Base-by-base conservation (phyloP, 306 rosid species). In the Sicyos edulis region DNA sequence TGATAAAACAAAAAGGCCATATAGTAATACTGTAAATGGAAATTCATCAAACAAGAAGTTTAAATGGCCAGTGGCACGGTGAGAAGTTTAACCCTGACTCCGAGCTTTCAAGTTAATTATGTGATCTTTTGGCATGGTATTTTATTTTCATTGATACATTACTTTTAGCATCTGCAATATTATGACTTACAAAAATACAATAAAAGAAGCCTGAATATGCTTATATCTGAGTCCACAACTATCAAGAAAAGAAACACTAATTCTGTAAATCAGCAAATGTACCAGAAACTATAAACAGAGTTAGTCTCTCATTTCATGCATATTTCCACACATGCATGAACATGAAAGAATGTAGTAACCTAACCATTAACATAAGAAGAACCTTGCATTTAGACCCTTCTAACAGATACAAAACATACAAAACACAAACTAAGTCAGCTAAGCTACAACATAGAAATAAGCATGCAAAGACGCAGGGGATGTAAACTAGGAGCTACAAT, bases 391-490 rank as follows among this genome's bases (percentile, higher is more conserved):
- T 65, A 42, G 32, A 42, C 4, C 71, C 44, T 40, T 42, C 17
- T 40, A 64, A 64, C 40, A 17, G 52, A n/a, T 64, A 64, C 51
- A 17, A 26, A 1, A 26, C 29, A 26, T 40, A 40, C 49, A 40
- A 4, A n/a, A 42, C 15, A 64, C 53, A 47, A 67, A 21, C 40
- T 1, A 44, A 45, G 72, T 5, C 55, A 67, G 14, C 55, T 45
- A 40, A 67, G 37, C 72, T 67, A 20, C 72, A 6, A 67, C 55
- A 45, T 67, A 1, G 6, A 17, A 47, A 67, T 2, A 7, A 47
- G 49, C 72, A 67, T 67, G 72, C 72, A 67, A 45, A 66, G 37
- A 29, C 70, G n/a, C 29, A 20, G 53, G 52, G 29, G 10, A 17
- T n/a, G n/a, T n/a, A 42, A 42, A 64, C n/a, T 17, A 11, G 40